Percentiles rank a stretch among this genome's conserved stretches.
These are phyloP conservation scores for Eucalyptus albens DNA, from an alignment of 345 rosid species.

Conservation along the genomic window DNA sequence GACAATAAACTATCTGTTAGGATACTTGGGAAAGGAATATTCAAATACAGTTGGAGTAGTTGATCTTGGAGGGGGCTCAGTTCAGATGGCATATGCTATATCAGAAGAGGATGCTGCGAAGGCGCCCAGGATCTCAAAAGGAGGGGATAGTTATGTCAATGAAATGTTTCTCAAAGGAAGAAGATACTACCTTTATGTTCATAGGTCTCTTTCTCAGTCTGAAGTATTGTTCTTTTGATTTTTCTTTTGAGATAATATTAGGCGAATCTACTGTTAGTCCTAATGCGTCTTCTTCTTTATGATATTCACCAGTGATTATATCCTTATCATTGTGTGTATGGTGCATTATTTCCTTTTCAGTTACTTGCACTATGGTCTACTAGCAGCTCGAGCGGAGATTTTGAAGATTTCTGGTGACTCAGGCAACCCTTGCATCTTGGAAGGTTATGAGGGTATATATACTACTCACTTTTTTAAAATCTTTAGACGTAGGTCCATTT, in stretches of 20 bases:
- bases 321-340: background rate
- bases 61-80: constrained; percentile 99
- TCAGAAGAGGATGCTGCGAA: constrained; percentile 66
- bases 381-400: constrained; percentile 96
- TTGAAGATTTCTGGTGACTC: constrained; percentile 54
- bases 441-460: constrained; percentile 66
- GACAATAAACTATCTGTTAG: constrained; percentile 79
- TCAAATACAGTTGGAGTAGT: constrained; percentile 84
- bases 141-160: constrained; percentile 74
- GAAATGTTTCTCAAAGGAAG: constrained; percentile 73
- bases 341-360: background rate
- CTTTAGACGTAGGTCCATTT: background rate
- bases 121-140: constrained; percentile 51
- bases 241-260: background rate
- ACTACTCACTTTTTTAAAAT: background rate
- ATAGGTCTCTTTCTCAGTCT: constrained; percentile 40
- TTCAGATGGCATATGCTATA: constrained; percentile 98
- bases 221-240: background rate
- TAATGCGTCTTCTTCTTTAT: background rate
- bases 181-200: constrained; percentile 84
- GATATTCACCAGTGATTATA: background rate
- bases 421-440: constrained; percentile 70
- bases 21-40: constrained; percentile 68
- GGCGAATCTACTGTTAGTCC: background rate
- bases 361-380: constrained; percentile 85